phyloP scores from a whole-genome alignment of 2,329 filamentous ascomycete genomes.

The Beauveria sp. region DNA sequence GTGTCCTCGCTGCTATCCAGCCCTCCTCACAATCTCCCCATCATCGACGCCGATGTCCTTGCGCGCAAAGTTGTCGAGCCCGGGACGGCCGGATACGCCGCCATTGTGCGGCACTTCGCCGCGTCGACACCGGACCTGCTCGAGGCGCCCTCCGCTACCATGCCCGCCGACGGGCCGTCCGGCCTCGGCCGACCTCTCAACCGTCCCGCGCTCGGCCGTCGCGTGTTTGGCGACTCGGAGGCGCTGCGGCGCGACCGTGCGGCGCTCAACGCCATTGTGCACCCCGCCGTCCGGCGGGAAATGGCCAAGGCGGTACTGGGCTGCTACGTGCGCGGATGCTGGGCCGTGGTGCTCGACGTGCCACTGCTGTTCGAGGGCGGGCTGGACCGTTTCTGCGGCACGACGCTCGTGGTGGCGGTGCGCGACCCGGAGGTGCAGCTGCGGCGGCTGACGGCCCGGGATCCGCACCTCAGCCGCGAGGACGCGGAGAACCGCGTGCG shows the following conservation, averaged over 20 bases:
- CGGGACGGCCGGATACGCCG: constrained; percentile 73
- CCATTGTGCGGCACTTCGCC: constrained; percentile 75
- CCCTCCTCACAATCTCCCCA: constrained; percentile 75
- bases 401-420: constrained; percentile 81
- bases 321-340: constrained; percentile 66
- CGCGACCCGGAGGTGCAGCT: constrained; percentile 76
- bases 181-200: constrained; percentile 71
- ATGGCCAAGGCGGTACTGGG: constrained; percentile 70
- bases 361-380: constrained; percentile 85
- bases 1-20: constrained; percentile 76
- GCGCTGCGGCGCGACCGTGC: constrained; percentile 64
- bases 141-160: constrained; percentile 45
- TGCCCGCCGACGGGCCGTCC: constrained; percentile 44
- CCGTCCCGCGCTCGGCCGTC: constrained; percentile 71
- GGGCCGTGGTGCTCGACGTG: constrained; percentile 89
- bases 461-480: constrained; percentile 70
- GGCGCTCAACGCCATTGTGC: constrained; percentile 82
- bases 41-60: constrained; percentile 89
- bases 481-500: constrained; percentile 81
- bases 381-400: constrained; percentile 78
- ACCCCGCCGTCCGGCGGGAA: constrained; percentile 77
- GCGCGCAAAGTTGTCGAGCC: constrained; percentile 93
- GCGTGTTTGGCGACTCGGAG: constrained; percentile 76
- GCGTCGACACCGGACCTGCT: constrained; percentile 81
- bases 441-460: constrained; percentile 63